Evolutionary conservation across 2,329 filamentous ascomycete genomes (phyloP).

Genomic region (Diaporthe vaccinii): DNA sequence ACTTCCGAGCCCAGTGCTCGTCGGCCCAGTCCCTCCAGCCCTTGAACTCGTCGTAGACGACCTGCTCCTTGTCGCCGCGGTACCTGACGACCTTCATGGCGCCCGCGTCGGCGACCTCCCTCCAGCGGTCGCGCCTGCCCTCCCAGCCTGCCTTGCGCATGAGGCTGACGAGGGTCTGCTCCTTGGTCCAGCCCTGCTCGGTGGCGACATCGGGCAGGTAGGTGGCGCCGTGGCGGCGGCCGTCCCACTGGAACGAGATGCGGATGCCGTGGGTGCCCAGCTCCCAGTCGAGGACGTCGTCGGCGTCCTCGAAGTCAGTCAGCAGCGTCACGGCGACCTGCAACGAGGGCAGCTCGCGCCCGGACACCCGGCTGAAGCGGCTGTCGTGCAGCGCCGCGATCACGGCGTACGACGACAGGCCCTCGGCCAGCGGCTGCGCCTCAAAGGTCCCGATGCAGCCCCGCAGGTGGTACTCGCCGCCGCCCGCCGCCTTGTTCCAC

Average conservation of each 20-base stretch:
- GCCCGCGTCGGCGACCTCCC: conserved; percentile 70
- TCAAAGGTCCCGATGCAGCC: conserved; percentile 98
- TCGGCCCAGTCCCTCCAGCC: conserved; percentile 83
- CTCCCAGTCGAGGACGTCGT: conserved; percentile 84
- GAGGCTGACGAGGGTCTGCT: conserved; percentile 89
- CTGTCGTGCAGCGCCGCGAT: conserved; percentile 79
- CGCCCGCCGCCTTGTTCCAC: conserved; percentile 81
- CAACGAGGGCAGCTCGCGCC: conserved; percentile 68
- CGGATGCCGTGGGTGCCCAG: conserved; percentile 89
- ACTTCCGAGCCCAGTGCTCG: conserved; percentile 43
- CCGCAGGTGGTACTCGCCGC: conserved; percentile 77
- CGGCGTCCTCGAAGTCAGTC: conserved; percentile 84
- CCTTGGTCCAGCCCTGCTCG: conserved; percentile 96
- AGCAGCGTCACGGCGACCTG: conserved; percentile 84
- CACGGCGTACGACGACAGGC: conserved; percentile 84
- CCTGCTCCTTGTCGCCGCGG: conserved; percentile 82
- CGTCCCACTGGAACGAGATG: conserved; percentile 84
- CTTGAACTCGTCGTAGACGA: conserved; percentile 81
- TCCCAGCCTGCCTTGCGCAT: conserved; percentile 97
- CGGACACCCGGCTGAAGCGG: conserved; percentile 70
- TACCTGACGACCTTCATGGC: conserved; percentile 83
- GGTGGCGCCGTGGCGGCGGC: conserved; percentile 83
- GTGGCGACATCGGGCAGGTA: conserved; percentile 92
- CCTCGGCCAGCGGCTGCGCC: conserved; percentile 77
- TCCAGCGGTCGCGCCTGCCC: conserved; percentile 84